Conservation (phyloP, 345 rosid species). For the Triadica sebifera region DNA sequence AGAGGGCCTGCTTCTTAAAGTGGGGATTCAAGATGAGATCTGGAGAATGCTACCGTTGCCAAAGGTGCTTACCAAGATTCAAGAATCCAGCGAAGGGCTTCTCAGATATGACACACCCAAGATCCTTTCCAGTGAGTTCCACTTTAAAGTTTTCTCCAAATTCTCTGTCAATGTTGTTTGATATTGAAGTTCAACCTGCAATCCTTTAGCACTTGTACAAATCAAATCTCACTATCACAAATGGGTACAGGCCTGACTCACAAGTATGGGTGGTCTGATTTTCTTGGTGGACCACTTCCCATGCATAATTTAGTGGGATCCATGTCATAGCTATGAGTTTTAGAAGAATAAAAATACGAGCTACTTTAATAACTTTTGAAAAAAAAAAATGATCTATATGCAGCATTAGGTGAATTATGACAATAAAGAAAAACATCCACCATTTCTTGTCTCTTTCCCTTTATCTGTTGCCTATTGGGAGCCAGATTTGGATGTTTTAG, state of each 20-base stretch:
- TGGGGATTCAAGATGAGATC: slow-evolving; percentile 73
- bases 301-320: slow-evolving; percentile 5
- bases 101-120: slow-evolving; percentile 88
- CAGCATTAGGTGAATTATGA: slow-evolving; percentile 3
- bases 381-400: not conserved
- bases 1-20: slow-evolving; percentile 85
- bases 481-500: not conserved
- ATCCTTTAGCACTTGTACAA: not conserved
- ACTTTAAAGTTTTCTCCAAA: not conserved
- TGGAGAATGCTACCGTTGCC: slow-evolving; percentile 74
- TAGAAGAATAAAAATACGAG: not conserved
- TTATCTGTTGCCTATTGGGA: slow-evolving; percentile 3
- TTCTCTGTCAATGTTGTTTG: not conserved
- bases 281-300: slow-evolving; percentile 9
- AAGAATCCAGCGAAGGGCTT: slow-evolving; percentile 72
- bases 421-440: not conserved
- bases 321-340: slow-evolving; percentile 2
- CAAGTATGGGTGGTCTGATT: not conserved
- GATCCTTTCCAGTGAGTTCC: slow-evolving; percentile 72
- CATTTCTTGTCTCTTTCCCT: not conserved
- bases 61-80: slow-evolving; percentile 49
- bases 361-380: not conserved
- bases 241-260: not conserved
- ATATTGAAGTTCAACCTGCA: not conserved
- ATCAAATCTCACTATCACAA: not conserved